These are phyloP conservation scores for Isoetes taiwanensis DNA, from an alignment of 75 land plant genomes.

Conservation along the genomic window DNA sequence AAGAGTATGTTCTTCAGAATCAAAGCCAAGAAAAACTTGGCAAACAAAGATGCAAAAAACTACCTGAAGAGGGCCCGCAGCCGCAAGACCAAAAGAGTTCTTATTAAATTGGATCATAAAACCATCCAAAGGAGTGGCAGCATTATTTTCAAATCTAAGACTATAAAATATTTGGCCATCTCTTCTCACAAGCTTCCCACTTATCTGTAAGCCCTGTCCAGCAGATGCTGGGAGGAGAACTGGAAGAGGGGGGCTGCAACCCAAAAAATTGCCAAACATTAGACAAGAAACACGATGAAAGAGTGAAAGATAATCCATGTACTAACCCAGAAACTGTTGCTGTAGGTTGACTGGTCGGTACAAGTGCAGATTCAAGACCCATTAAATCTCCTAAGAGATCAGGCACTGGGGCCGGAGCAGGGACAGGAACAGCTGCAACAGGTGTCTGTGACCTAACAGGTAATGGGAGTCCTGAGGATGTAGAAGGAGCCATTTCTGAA, in stretches of 20 bases:
- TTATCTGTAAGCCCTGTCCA: conserved; percentile 92
- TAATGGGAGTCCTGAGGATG: conserved; percentile 14
- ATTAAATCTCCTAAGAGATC: conserved; percentile 92
- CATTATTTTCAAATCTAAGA: conserved; percentile 72
- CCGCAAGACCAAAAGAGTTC: conserved; percentile 90
- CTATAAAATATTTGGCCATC: conserved; percentile 89
- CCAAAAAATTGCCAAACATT: no score
- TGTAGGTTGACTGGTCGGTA: conserved; percentile 64
- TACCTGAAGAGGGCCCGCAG: conserved; percentile 85
- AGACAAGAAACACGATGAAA: no score
- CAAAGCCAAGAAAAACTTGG: no score
- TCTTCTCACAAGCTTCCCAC: conserved; percentile 61
- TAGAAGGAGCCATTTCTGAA: conserved; percentile 31
- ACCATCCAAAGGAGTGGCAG: conserved; percentile 63
- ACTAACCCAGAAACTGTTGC: conserved; percentile 47
- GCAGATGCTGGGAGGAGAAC: conserved; percentile 69
- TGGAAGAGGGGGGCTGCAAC: conserved; percentile 73
- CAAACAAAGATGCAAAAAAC: no score
- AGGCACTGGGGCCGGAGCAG: conserved; percentile 52
- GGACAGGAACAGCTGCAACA: conserved; percentile 20
- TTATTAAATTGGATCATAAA: conserved; percentile 99
- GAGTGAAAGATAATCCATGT: no score
- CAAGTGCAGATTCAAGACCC: conserved; percentile 78
- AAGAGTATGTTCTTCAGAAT: no score
- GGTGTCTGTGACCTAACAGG: background rate